Conservation (phyloP, 192 early-diverging fungal species). For the Coemansia sp. region DNA sequence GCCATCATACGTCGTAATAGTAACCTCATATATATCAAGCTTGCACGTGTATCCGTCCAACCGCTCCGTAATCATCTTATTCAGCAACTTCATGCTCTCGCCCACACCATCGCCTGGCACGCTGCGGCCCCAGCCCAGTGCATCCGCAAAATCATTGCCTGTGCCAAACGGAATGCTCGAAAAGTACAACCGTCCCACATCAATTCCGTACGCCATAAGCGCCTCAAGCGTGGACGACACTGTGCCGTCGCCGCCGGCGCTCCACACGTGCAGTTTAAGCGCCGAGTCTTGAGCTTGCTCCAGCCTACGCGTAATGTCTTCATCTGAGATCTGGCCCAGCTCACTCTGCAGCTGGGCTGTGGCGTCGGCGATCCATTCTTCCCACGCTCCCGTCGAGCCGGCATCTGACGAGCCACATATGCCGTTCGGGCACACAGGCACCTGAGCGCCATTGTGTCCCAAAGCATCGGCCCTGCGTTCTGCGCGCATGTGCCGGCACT, state of each 20-base stretch:
- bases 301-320: constrained; percentile 37
- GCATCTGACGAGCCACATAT: too few species aligned
- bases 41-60: constrained; percentile 64
- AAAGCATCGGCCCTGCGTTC: neutral
- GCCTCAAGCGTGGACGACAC: constrained; percentile 69
- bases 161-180: constrained; percentile 76
- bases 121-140: constrained; percentile 75
- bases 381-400: constrained; percentile 19
- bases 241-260: constrained; percentile 75
- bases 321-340: constrained; percentile 30
- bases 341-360: constrained; percentile 39
- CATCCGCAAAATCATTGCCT: constrained; percentile 73
- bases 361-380: constrained; percentile 48
- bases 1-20: constrained; percentile 57
- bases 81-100: constrained; percentile 58
- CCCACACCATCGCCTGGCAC: constrained; percentile 62
- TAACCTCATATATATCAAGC: constrained; percentile 71
- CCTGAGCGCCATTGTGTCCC: too few species aligned
- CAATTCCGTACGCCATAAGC: constrained; percentile 61
- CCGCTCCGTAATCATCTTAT: constrained; percentile 58
- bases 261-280: constrained; percentile 72
- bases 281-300: constrained; percentile 45
- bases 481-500: neutral
- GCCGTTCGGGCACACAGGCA: neutral
- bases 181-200: constrained; percentile 66